Conservation (phyloP, 2,329 filamentous ascomycete genomes). For the Talaromyces marneffei region DNA sequence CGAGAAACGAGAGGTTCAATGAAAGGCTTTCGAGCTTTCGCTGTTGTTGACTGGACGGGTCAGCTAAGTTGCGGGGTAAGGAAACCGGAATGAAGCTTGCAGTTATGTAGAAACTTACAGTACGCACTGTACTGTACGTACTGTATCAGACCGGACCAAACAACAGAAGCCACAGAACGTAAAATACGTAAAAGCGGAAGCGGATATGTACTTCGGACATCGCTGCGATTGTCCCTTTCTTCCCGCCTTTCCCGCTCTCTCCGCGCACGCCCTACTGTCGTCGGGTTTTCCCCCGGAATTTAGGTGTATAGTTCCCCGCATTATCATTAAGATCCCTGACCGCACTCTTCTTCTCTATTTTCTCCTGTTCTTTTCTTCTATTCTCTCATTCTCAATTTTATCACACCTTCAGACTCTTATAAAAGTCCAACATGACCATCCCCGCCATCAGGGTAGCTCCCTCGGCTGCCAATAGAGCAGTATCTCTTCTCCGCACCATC, state of each 20-base stretch:
- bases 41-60: background rate
- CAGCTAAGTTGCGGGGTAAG: conserved; percentile 3
- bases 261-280: background rate
- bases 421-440: conserved; percentile 28
- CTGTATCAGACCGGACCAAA: background rate
- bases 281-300: background rate
- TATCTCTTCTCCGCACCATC: conserved; percentile 73
- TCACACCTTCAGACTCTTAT: background rate
- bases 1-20: background rate
- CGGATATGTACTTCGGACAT: conserved; percentile 1
- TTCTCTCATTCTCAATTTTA: background rate
- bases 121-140: background rate
- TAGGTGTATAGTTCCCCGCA: background rate
- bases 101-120: background rate
- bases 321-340: background rate
- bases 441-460: conserved; percentile 42
- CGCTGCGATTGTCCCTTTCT: background rate
- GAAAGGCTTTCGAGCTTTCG: background rate
- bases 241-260: conserved; percentile 1
- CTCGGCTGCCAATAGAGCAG: conserved; percentile 42
- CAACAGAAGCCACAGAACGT: background rate
- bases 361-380: background rate
- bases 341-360: background rate
- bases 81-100: background rate
- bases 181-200: background rate